phyloP scores from a whole-genome alignment of 306 rosid species.

The Cotoneaster glaucophyllus region DNA sequence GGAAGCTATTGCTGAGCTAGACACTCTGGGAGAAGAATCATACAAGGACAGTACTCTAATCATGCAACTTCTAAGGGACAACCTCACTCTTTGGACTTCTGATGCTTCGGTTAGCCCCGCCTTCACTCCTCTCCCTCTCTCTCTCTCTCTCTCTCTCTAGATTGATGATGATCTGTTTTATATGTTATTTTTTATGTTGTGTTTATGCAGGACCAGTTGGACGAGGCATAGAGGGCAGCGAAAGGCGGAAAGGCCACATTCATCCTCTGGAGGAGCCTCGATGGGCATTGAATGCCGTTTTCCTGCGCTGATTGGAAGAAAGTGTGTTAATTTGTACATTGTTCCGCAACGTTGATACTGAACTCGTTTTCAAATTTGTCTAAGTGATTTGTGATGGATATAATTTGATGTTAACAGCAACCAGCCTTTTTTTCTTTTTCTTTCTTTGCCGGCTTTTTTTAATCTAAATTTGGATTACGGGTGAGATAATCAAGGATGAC shows the following conservation, averaged over 20 bases:
- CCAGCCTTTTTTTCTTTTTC: slow-evolving; percentile 26
- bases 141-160: not conserved
- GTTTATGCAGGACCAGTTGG: slow-evolving; percentile 73
- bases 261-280: slow-evolving; percentile 36
- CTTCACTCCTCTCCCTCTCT: not conserved
- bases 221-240: slow-evolving; percentile 57
- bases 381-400: slow-evolving; percentile 34
- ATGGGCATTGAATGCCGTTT: slow-evolving; percentile 68
- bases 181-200: not conserved
- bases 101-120: slow-evolving; percentile 50
- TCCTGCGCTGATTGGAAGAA: slow-evolving; percentile 34
- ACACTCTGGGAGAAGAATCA: slow-evolving; percentile 80
- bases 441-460: no score
- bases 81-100: slow-evolving; percentile 83
- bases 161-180: slow-evolving; percentile 6
- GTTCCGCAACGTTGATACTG: slow-evolving; percentile 4
- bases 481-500: not conserved
- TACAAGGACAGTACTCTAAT: slow-evolving; percentile 89
- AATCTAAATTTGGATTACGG: not conserved
- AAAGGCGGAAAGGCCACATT: slow-evolving; percentile 23
- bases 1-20: slow-evolving; percentile 85
- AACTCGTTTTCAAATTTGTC: slow-evolving; percentile 16
- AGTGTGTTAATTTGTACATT: slow-evolving; percentile 32
- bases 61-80: slow-evolving; percentile 80
- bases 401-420: slow-evolving; percentile 26